Conservation (phyloP, 2,329 filamentous ascomycete species). For the Alternaria hordeiaustralica region DNA sequence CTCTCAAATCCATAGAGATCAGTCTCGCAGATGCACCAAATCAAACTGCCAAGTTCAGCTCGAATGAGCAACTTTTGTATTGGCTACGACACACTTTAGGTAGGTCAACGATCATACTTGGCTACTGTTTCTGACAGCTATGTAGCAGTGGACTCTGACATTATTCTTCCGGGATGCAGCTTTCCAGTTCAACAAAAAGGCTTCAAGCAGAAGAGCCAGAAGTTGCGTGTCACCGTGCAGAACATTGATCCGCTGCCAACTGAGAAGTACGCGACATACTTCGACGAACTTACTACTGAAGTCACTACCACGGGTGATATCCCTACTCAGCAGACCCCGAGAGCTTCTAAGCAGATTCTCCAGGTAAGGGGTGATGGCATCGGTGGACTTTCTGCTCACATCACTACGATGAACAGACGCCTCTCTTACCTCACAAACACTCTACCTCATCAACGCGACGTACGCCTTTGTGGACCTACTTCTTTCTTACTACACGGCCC, state of each 20-base stretch:
- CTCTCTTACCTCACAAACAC: constrained; percentile 53
- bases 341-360: constrained; percentile 20
- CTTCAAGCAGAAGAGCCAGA: constrained; percentile 57
- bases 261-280: constrained; percentile 36
- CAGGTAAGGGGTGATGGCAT: constrained; percentile 58
- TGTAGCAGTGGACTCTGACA: constrained; percentile 65
- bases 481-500: constrained; percentile 80
- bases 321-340: constrained; percentile 5
- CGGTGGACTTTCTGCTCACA: constrained; percentile 70
- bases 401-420: constrained; percentile 70
- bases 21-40: constrained; percentile 28
- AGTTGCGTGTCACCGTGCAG: constrained; percentile 65
- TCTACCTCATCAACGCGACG: constrained; percentile 21
- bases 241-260: constrained; percentile 57
- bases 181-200: constrained; percentile 64
- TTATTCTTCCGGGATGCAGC: constrained; percentile 72
- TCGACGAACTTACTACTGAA: constrained; percentile 34
- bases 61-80: constrained; percentile 36
- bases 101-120: constrained; percentile 18
- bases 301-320: constrained; percentile 25
- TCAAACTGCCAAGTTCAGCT: constrained; percentile 25
- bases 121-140: constrained; percentile 12
- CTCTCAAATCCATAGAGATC: constrained; percentile 40
- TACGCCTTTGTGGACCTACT: constrained; percentile 47
- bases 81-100: constrained; percentile 43